These are phyloP conservation scores for Chytriomyces confervae DNA, from an alignment of 192 early-diverging fungal species.

Conservation along the genomic window DNA sequence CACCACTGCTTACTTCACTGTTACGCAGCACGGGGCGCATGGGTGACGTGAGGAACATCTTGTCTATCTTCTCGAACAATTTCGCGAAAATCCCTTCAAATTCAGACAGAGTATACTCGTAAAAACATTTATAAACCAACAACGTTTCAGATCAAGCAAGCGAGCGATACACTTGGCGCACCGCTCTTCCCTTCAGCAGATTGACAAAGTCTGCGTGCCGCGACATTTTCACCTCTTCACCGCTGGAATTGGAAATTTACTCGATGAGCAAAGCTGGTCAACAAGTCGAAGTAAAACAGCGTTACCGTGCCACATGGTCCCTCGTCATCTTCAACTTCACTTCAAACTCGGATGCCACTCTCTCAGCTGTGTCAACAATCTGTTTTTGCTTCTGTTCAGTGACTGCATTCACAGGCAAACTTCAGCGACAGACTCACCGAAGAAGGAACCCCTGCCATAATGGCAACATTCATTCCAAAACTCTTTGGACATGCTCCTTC, in stretches of 20 bases:
- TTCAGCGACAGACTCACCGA: slow-evolving; percentile 47
- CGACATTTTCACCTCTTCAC: slow-evolving; percentile 23
- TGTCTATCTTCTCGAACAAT: too few relatives aligned
- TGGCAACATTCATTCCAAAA: slow-evolving; percentile 98
- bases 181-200: slow-evolving; percentile 21
- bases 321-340: slow-evolving; percentile 43
- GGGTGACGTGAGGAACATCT: slow-evolving; percentile 25
- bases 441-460: slow-evolving; percentile 90
- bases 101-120: too few relatives aligned
- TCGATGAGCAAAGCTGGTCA: not conserved
- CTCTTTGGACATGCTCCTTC: slow-evolving; percentile 88
- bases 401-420: not conserved
- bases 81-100: too few relatives aligned
- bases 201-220: slow-evolving; percentile 39
- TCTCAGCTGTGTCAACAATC: slow-evolving; percentile 70
- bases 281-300: not conserved
- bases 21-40: not conserved
- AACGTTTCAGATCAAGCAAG: not conserved
- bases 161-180: not conserved
- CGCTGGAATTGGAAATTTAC: not conserved
- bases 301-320: slow-evolving; percentile 12
- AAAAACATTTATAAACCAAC: not conserved
- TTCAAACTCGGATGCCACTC: slow-evolving; percentile 80
- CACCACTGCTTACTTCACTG: too few relatives aligned
- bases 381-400: not conserved